Percentiles rank a stretch among this genome's conserved stretches.
Evolutionary conservation across 2,329 filamentous ascomycete genomes (phyloP).

Genomic region (Calonectria pteridis): DNA sequence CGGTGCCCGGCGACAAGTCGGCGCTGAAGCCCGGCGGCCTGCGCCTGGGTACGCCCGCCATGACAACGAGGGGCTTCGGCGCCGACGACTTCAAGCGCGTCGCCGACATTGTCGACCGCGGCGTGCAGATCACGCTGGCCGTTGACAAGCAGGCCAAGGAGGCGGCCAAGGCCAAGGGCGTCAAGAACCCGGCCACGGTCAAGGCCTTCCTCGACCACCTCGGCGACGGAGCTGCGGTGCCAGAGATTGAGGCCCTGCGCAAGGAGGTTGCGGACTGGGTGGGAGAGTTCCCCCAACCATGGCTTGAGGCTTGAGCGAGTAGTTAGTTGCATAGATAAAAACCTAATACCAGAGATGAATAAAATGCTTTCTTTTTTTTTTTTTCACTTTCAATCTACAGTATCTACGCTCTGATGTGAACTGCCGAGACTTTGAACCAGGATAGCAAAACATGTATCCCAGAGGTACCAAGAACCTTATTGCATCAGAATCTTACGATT

Average conservation of each 20-base stretch:
- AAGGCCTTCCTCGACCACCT: slow-evolving; percentile 75
- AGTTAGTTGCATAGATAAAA: slow-evolving; percentile 21
- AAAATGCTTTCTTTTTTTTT: slow-evolving; percentile 23
- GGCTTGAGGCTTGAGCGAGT: slow-evolving; percentile 41
- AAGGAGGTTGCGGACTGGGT: slow-evolving; percentile 80
- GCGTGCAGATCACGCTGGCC: slow-evolving; percentile 80
- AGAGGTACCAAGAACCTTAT: not conserved
- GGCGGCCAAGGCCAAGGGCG: slow-evolving; percentile 71
- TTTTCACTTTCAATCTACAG: not conserved
- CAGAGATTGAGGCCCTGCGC: slow-evolving; percentile 76
- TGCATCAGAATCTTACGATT: not conserved
- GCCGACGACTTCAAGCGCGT: slow-evolving; percentile 87
- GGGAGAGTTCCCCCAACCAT: slow-evolving; percentile 54
- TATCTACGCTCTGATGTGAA: not conserved
- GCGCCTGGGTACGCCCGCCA: slow-evolving; percentile 91
- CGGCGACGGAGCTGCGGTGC: slow-evolving; percentile 73
- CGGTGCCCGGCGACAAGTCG: slow-evolving; percentile 91
- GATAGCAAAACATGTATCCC: not conserved
- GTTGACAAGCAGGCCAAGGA: slow-evolving; percentile 78
- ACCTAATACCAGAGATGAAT: slow-evolving; percentile 2
- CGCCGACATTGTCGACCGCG: slow-evolving; percentile 84
- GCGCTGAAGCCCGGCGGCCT: slow-evolving; percentile 91
- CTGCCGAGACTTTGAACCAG: not conserved
- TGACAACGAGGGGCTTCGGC: slow-evolving; percentile 91
- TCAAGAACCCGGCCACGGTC: slow-evolving; percentile 73